Evolutionary conservation across 805 yeast species (phyloP), one percentile per base, ranked within the genome.

Genomic region (Pichia gijzeniarum): DNA sequence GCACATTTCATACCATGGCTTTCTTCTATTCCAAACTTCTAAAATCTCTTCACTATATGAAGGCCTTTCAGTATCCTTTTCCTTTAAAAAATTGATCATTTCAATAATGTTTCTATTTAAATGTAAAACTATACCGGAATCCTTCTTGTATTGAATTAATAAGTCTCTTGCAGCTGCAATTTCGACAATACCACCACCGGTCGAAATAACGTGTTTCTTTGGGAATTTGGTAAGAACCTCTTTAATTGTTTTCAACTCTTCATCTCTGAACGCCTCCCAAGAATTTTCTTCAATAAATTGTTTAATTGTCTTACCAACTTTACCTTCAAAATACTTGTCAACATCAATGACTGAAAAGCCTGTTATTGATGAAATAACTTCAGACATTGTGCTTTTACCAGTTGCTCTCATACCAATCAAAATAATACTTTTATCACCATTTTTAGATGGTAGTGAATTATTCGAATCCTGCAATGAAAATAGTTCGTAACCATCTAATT

Each of bases 371-470:
- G 95, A 82, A 54, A 85, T 78, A 82, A 95, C 84, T 50, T 77
- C 73, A 35, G 96, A 82, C 56, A 89, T 73, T 1, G 95, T 83
- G 3, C 95, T 78, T 65, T 93, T 93, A 18, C 99, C 99, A 19
- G 96, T 95, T 17, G 96, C 99, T 62, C 99, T 78, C 99, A 93
- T 93, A 36, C 99, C 99, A 61, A 93, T 84, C 34, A 91, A 76
- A 40, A 89, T 75, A 45, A 90, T 77, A 57, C 86, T 78, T 52
- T 72, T 74, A 41, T 70, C 63, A 34, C 70, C 75, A 50, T 74
- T 75, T 25, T 58, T 57, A 19, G 51, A 48, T 25, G 54, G 53
- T 20, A 53, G 48, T 6, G 50, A 48, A 25, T 45, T 47, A 14
- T 45, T 41, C n/a, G 48, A n/a, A 12, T 49, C 49, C 13, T 52